These are phyloP conservation scores for Hymenoscyphus scutula DNA, from an alignment of 2,329 filamentous ascomycete species.

Conservation along the genomic window DNA sequence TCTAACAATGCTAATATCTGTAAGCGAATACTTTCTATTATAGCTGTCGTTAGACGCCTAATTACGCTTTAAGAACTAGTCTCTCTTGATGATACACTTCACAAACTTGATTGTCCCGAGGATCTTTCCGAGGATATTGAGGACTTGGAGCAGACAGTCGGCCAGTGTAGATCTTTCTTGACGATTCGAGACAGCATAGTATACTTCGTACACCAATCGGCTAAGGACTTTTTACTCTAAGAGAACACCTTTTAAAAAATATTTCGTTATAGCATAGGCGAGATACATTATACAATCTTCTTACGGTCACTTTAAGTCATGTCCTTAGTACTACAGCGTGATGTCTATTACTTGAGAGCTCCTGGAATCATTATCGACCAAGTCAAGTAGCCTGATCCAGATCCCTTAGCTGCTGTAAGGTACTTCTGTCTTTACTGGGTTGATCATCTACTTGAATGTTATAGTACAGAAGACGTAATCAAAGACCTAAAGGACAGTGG, in stretches of 20 bases:
- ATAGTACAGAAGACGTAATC: too few species aligned
- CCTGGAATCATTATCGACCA: neutral
- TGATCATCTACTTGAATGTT: neutral
- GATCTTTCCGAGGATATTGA: too few species aligned
- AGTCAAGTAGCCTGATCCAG: neutral
- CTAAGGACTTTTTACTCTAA: neutral
- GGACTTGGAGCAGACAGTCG: too few species aligned
- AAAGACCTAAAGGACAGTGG: too few species aligned
- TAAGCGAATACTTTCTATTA: too few species aligned
- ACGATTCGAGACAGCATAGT: neutral
- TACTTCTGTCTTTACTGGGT: slow-evolving; percentile 3
- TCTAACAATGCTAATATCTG: too few species aligned
- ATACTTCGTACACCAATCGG: too few species aligned
- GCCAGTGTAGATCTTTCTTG: neutral
- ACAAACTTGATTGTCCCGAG: too few species aligned
- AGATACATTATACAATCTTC: slow-evolving; percentile 6
- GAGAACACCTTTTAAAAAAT: neutral
- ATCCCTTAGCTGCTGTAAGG: neutral
- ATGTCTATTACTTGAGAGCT: neutral
- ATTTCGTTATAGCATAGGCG: neutral
- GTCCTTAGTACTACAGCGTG: neutral
- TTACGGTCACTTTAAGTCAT: neutral
- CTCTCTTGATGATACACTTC: too few species aligned
- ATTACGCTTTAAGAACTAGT: too few species aligned
- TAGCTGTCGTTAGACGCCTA: too few species aligned